phyloP scores from a whole-genome alignment of 108 stramenopile species.

The Pelagomonas calceolata region DNA sequence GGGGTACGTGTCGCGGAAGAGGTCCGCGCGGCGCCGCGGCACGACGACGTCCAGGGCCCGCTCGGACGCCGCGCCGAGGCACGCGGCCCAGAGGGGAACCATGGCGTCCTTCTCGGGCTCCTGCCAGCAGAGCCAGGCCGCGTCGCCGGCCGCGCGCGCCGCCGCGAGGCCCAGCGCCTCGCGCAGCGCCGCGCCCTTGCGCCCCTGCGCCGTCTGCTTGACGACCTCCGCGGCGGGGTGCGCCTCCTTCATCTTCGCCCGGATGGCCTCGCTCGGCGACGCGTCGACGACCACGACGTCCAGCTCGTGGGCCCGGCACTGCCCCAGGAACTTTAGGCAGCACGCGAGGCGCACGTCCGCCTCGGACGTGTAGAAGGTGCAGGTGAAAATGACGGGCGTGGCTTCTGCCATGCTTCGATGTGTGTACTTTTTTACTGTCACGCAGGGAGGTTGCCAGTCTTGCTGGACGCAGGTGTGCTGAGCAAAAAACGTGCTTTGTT shows the following conservation, averaged over 20 bases:
- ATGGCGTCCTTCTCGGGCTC: constrained; percentile 52
- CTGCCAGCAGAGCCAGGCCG: constrained; percentile 26
- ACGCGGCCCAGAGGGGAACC: constrained; percentile 26
- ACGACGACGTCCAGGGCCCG: constrained; percentile 44
- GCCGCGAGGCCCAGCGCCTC: constrained; percentile 32
- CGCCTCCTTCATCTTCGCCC: neutral
- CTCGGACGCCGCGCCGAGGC: neutral
- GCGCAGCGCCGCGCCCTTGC: constrained; percentile 43
- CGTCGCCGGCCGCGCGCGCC: neutral
- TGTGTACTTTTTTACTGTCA: too few species aligned
- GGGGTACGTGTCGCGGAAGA: constrained; percentile 43
- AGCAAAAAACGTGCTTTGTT: too few species aligned
- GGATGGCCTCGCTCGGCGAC: neutral
- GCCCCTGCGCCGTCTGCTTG: constrained; percentile 21
- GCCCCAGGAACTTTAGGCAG: neutral
- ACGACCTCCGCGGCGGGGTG: neutral
- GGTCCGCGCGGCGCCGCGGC: constrained; percentile 21
- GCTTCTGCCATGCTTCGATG: too few species aligned
- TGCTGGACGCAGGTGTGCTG: too few species aligned
- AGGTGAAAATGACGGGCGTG: neutral
- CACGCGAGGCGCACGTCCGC: neutral
- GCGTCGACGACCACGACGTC: neutral
- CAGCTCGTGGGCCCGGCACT: neutral
- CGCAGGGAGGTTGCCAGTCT: too few species aligned
- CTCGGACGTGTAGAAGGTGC: neutral